Evolutionary conservation across 1,284 basidiomycete species (phyloP).

Genomic region (Lentinula novae-zelandiae): DNA sequence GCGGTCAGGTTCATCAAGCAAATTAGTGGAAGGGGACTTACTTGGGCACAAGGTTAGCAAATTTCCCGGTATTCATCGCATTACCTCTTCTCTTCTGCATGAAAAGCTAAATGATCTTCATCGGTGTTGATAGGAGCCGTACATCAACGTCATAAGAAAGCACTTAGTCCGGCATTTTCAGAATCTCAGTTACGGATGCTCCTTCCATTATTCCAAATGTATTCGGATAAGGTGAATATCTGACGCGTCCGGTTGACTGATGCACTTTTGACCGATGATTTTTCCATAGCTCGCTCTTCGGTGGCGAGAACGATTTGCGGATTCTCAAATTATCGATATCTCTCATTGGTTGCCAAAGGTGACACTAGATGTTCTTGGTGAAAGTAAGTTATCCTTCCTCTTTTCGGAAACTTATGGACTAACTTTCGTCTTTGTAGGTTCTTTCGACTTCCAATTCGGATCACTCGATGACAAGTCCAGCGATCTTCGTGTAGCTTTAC

Average conservation of each 20-base stretch:
- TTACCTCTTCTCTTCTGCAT: background rate
- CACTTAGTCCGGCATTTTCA: conserved; percentile 6
- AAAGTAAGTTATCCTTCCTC: conserved; percentile 3
- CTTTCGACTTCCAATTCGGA: conserved; percentile 12
- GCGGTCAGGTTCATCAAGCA: background rate
- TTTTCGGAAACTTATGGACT: background rate
- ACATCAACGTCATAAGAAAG: conserved; percentile 10
- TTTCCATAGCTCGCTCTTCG: background rate
- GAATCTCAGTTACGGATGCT: conserved; percentile 6
- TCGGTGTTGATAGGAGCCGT: background rate
- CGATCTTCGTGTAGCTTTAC: background rate
- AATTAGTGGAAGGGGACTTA: conserved; percentile 5
- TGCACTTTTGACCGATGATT: background rate
- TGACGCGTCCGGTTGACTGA: background rate
- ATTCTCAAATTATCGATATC: conserved; percentile 9
- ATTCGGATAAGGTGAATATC: conserved; percentile 1
- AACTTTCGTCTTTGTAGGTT: background rate
- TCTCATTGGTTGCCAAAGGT: conserved; percentile 5
- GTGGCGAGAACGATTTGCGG: conserved; percentile 2
- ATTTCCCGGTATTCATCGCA: background rate
- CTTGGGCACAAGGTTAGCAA: conserved; percentile 7
- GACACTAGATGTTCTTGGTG: conserved; percentile 11
- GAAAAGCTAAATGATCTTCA: background rate
- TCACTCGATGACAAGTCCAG: conserved; percentile 4
- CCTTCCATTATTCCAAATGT: conserved; percentile 8